Conservation (phyloP, 306 rosid species). For the Neltuma alba region DNA sequence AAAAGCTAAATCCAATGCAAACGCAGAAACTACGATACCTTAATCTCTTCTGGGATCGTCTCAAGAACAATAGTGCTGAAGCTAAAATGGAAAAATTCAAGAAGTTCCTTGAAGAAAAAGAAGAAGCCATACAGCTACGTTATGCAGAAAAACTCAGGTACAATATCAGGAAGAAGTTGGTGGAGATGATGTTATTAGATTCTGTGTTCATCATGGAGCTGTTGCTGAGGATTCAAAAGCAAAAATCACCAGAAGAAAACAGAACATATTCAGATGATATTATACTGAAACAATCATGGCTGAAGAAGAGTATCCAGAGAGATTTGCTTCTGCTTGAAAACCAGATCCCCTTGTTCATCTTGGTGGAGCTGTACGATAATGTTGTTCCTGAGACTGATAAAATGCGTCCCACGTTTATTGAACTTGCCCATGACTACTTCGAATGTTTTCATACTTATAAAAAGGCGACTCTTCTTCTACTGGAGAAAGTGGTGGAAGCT, state of each 20-base stretch:
- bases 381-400: background rate
- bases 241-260: background rate
- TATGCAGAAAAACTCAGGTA: background rate
- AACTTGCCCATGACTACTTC: background rate
- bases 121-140: background rate
- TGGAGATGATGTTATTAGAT: conserved; percentile 20
- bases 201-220: conserved; percentile 6
- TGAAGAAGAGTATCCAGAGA: conserved; percentile 10
- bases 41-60: conserved; percentile 32
- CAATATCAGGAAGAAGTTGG: background rate
- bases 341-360: background rate
- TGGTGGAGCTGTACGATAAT: background rate
- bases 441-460: background rate
- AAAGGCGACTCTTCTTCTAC: background rate
- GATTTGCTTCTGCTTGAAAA: background rate
- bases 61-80: background rate
- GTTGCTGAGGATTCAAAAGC: background rate
- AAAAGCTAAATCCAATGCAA: background rate
- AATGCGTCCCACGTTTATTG: background rate
- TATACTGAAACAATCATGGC: conserved; percentile 42
- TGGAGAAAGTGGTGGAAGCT: background rate
- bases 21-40: conserved; percentile 32
- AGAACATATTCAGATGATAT: background rate
- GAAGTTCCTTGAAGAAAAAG: background rate
- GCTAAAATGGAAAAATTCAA: background rate